Evolutionary conservation across 2,329 filamentous ascomycete genomes (phyloP).

Genomic region (Ophiocordyceps unilateralis): DNA sequence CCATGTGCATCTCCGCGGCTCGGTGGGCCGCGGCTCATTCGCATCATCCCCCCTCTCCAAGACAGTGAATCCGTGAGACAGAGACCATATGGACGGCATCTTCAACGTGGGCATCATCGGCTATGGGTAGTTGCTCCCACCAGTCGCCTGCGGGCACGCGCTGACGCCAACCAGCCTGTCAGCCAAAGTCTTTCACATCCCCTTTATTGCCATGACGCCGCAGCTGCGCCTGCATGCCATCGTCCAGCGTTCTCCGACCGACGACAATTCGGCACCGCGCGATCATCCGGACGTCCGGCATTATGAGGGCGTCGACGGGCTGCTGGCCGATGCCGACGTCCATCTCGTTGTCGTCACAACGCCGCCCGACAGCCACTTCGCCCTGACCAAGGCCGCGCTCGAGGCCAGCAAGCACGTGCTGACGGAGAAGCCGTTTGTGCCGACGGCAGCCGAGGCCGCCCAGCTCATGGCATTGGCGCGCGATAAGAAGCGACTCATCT

Average conservation of each 20-base stretch:
- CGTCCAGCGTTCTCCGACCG: constrained; percentile 53
- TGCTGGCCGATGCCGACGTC: constrained; percentile 48
- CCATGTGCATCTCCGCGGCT: too few species aligned
- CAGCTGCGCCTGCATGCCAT: constrained; percentile 55
- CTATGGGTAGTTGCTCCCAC: constrained; percentile 24
- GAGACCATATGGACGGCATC: constrained; percentile 10
- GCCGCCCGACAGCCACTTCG: constrained; percentile 53
- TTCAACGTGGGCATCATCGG: constrained; percentile 34
- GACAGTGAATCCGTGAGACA: background rate
- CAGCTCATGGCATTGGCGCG: constrained; percentile 39
- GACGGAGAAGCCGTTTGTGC: constrained; percentile 71
- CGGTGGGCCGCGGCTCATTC: background rate
- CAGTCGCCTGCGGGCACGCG: background rate
- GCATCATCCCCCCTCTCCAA: background rate
- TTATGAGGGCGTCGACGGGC: constrained; percentile 41
- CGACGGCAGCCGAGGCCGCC: constrained; percentile 49
- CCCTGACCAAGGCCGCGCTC: constrained; percentile 45
- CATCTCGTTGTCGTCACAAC: constrained; percentile 57
- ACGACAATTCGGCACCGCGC: constrained; percentile 46
- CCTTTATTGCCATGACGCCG: constrained; percentile 49
- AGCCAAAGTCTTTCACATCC: constrained; percentile 74
- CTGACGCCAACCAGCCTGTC: constrained; percentile 24
- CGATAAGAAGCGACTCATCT: constrained; percentile 33
- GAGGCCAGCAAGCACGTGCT: constrained; percentile 60
- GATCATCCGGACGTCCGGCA: constrained; percentile 50